Evolutionary conservation across 148 eudicot genomes (phyloP).

Genomic region (Silene conica): DNA sequence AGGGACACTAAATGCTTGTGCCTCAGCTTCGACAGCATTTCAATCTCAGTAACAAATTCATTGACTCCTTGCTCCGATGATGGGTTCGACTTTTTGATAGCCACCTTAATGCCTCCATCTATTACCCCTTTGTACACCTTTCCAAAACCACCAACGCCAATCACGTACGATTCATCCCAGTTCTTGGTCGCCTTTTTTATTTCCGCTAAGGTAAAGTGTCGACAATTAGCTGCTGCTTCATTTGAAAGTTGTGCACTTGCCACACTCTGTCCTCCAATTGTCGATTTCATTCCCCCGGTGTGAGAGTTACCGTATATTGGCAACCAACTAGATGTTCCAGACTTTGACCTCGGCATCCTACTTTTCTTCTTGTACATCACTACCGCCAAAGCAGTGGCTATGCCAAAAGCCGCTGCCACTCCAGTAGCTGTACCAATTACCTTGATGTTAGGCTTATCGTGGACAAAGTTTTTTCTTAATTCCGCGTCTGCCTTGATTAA

Average conservation of each 20-base stretch:
- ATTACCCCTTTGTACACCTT: conserved; percentile 51
- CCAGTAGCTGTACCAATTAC: conserved; percentile 44
- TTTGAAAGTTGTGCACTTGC: conserved; percentile 43
- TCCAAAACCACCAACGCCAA: conserved; percentile 58
- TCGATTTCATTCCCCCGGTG: conserved; percentile 31
- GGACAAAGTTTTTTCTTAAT: conserved; percentile 18
- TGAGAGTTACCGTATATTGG: conserved; percentile 39
- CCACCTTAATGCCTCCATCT: conserved; percentile 46
- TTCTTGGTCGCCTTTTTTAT: conserved; percentile 47
- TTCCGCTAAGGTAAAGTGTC: conserved; percentile 43
- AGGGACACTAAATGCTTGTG: conserved; percentile 55
- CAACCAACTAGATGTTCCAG: conserved; percentile 41
- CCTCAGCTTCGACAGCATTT: conserved; percentile 53
- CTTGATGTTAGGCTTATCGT: conserved; percentile 30
- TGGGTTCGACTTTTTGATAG: conserved; percentile 52
- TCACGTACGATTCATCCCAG: conserved; percentile 45
- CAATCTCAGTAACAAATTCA: conserved; percentile 53
- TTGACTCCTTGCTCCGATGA: conserved; percentile 52
- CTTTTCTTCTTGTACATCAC: conserved; percentile 34
- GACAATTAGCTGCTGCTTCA: conserved; percentile 49
- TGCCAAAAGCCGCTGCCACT: conserved; percentile 39
- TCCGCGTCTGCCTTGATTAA: conserved; percentile 31
- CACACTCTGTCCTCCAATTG: conserved; percentile 33
- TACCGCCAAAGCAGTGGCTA: conserved; percentile 31
- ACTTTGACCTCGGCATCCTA: conserved; percentile 29